Evolutionary conservation across 108 stramenopile species (phyloP), one percentile per base, ranked within the genome.

Genomic region (Craspedostauros australis): DNA sequence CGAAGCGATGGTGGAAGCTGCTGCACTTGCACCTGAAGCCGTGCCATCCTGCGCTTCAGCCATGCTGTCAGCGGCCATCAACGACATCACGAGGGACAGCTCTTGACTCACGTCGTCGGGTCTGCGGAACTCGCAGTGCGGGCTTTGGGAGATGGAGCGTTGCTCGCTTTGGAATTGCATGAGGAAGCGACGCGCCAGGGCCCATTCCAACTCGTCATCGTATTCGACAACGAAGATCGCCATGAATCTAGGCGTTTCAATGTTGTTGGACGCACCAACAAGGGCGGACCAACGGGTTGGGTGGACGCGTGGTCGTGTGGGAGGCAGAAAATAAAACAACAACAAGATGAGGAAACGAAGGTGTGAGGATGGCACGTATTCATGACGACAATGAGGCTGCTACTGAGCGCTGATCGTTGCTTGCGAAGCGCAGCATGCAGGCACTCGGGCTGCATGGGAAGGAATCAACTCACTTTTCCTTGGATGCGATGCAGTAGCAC

Each of bases 91-190:
- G 1, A 24, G 20, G 8, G 16, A 5, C 20, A 60, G 23, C 41
- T 60, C 58, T 4, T 33, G 36, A 18, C 47, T 38, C 30, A 39
- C 29, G 27, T 60, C 47, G 11, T 36, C 25, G 30, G 58, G 47
- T 14, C 58, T 36, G 12, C 58, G 58, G 29, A 48, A 60, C 39
- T 60, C 58, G 28, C 58, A 60, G 23, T 60, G 58, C 20, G 58
- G 58, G 2, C 40, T 60, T 16, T 43, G 23, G 9, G 58, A 48
- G 1, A 49, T 29, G 12, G 38, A 38, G 27, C 37, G 32, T 18
- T 60, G 58, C 16, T 27, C 42, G 2, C 29, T 38, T 30, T 60
- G 47, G 39, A 60, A 60, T 60, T 60, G 58, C 46, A 49, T 46
- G 15, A 60, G 20, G 30, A 60, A 60, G 1, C 48, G 22, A 40